A percentile compares a stretch with the other conserved stretches of the same genome.
These are phyloP conservation scores for Aspergillus amoenus DNA, from an alignment of 2,329 filamentous ascomycete species.

Conservation along the genomic window DNA sequence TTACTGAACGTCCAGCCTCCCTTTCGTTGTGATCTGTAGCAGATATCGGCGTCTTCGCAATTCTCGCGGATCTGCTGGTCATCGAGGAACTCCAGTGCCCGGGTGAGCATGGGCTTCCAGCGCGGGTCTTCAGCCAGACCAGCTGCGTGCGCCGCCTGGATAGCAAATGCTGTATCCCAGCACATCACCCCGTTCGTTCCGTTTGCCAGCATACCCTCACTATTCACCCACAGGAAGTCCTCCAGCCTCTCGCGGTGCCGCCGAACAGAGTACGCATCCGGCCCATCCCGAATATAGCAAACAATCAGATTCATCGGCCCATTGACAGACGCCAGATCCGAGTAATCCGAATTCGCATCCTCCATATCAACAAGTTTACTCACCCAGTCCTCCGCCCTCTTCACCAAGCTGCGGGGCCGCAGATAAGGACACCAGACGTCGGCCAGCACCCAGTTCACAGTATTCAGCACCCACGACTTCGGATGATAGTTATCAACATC, in stretches of 20 bases:
- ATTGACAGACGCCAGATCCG: conserved; percentile 84
- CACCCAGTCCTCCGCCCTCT: conserved; percentile 74
- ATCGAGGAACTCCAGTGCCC: conserved; percentile 82
- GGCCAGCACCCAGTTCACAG: conserved; percentile 73
- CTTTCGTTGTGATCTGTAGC: conserved; percentile 87
- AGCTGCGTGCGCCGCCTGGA: conserved; percentile 77
- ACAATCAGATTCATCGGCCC: conserved; percentile 82
- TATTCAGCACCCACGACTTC: conserved; percentile 79
- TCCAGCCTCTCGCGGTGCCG: conserved; percentile 77
- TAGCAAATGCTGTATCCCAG: conserved; percentile 92
- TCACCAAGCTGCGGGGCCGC: conserved; percentile 63
- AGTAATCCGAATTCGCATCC: conserved; percentile 86
- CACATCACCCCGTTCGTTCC: conserved; percentile 96
- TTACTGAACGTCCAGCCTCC: conserved; percentile 97
- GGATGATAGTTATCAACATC: conserved; percentile 85
- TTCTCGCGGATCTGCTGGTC: conserved; percentile 88
- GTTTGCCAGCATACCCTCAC: conserved; percentile 90
- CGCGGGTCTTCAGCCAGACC: conserved; percentile 73
- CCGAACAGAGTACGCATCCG: conserved; percentile 67
- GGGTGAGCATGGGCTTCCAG: conserved; percentile 79
- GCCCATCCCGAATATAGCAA: conserved; percentile 82
- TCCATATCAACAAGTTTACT: conserved; percentile 86
- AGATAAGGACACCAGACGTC: conserved; percentile 79
- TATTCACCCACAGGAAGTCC: conserved; percentile 88
- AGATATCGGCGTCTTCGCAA: conserved; percentile 70